Base-by-base conservation (phyloP, 2,329 filamentous ascomycete species). In the Sclerotiophoma versabilis region DNA sequence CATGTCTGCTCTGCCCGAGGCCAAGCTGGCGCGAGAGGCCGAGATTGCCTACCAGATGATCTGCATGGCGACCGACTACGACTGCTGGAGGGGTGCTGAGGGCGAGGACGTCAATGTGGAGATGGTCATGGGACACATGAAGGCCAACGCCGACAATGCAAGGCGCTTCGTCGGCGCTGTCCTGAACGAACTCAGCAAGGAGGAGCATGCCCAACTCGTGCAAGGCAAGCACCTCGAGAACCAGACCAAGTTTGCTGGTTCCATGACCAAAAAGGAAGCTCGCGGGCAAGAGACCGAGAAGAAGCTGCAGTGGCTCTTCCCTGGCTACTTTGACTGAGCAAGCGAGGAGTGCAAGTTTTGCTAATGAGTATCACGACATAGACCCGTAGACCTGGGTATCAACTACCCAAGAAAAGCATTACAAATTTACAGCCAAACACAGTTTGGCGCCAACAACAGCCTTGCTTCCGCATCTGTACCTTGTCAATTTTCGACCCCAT, bases 41-140 rank as follows among this genome's bases (percentile, higher is more conserved):
- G 95, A 99, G 81, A 90, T 99, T 66, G 90, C 89, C 29, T 98
- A 98, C 78, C 92, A 96, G 80, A 96, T 97, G 85, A 96, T 99
- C 71, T 96, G 93, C 83, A 99, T 99, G 95, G 91, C 92, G 27
- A 99, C 95, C 23, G 95, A 99, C 81, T 99, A 99, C 76, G 95
- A 99, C 81, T 98, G 93, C 86, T 99, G 95, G 95, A 90, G 93
- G 73, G 87, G 84, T 17, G 84, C 84, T 42, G 89, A 87, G 53
- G 84, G 84, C 36, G 90, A 88, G 62, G 81, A 85, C 57, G 95
- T 99, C 59, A 93, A 92, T 58, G 95, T 99, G 19, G 91, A 93
- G 76, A 96, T 98, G 90, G 95, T 99, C 50, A 91, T 96, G 87
- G 89, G 87, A 57, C 91, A 96, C 77, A 99, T 99, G 95, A 89